Evolutionary conservation across 306 rosid species (phyloP), one percentile per base, ranked within the genome.

Genomic region (Sicyos edulis): DNA sequence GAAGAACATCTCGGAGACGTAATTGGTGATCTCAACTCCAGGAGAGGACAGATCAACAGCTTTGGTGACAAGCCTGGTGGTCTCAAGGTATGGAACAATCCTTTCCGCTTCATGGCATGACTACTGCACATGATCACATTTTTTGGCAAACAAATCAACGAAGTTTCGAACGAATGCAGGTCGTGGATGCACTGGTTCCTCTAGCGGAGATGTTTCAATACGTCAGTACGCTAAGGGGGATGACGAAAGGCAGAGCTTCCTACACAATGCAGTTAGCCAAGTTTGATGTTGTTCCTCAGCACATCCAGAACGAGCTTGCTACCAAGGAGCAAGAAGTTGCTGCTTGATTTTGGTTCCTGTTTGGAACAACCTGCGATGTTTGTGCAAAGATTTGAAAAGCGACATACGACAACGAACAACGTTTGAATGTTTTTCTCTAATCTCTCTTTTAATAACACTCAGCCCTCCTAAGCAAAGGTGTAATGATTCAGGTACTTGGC

Each of bases 181-280:
- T 91, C 71, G 99, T 93, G 42, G 99, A 93, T 83, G 6, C 92
- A 3, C 71, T 86, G 56, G 97, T 93, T 76, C 99, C 98, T 17
- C 88, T 93, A 64, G 96, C 97, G 0, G 99, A 93, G 86, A 93
- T 93, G 99, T 93, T 93, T 70, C 99, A 90, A 73, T 93, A 90
- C 20, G 97, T 93, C 0, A 93, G 99, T 60, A 93, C 99, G 3
- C 88, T 91, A 0, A 80, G 99, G 80, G 96, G 97, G 14, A 93
- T 93, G 97, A 93, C 97, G 19, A 93, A 93, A 84, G 99, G 99
- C 6, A 96, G 99, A 74, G 99, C 99, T 5, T 93, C 99, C 4
- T 93, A 93, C 83, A 75, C 86, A 8, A 93, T 93, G 99, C 99
- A 93, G 60, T 79, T 93, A 73, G 97, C 86, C 57, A 86, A 82